Base-by-base conservation (phyloP, 495 filamentous ascomycete genomes). In the Stereocaulon alpinum region DNA sequence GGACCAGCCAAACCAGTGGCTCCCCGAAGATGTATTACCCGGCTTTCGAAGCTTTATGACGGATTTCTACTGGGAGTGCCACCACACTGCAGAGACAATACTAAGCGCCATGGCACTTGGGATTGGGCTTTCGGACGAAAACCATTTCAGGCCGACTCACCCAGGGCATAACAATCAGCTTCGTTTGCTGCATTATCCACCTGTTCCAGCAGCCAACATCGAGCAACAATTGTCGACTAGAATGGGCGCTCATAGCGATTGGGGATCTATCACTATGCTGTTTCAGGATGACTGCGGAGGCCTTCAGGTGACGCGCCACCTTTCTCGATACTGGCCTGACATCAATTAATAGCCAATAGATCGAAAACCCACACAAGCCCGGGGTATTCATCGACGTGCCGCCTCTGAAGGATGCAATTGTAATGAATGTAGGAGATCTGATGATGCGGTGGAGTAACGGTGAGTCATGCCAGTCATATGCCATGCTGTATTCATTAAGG, bases 391-490 rank as follows among this genome's bases (percentile, higher is more conserved):
- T 83, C 11, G 73, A 79, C 27, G 81, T 72, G 9, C 51, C 70
- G n/a, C 82, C 82, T 0, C 70, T 83, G 22, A 64, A 76, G 44
- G 81, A 80, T 15, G 80, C 81, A 0, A 67, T 83, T 14, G 83
- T 86, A 4, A 81, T 87, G 40, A 86, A 86, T 67, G 80, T 87
- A 56, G 83, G 81, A 0, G 83, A 85, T 63, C 81, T 83, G 63
- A 71, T 86, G 71, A 78, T 81, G 74, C 71, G 81, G 11, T 73
- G 83, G 53, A 83, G 78, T 29, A 86, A 86, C 62, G 78, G 82
- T 64, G 66, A 70, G 55, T 82, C 20, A 5, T 12, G 18, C 1
- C 24, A 18, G 9, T 17, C 37, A n/a, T 17, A 0, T 14, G 32
- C 24, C 29, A 2, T 24, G 4, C 29, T 18, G 10, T 54, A 29